These are phyloP conservation scores for Aspergillus sp. DNA, from an alignment of 2,329 filamentous ascomycete genomes.

Conservation along the genomic window DNA sequence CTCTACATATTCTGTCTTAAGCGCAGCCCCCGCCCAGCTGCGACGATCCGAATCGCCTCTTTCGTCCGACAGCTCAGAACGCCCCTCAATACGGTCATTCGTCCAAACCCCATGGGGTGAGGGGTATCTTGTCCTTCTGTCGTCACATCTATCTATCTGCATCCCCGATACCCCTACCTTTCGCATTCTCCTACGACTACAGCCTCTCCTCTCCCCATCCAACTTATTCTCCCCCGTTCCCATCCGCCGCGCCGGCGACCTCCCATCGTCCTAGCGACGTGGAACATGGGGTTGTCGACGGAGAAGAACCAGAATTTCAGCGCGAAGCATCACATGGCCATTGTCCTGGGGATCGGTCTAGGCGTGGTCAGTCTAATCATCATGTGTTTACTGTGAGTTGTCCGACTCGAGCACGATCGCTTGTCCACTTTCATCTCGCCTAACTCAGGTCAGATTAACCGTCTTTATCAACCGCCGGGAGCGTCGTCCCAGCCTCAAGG, in stretches of 20 bases:
- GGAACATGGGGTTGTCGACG: constrained; percentile 19
- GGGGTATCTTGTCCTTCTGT: too few relatives aligned
- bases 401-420: not conserved
- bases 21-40: too few relatives aligned
- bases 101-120: not conserved
- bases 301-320: constrained; percentile 15
- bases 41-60: too few relatives aligned
- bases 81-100: too few relatives aligned
- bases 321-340: constrained; percentile 29
- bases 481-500: constrained; percentile 17
- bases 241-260: constrained; percentile 5
- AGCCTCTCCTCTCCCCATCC: not conserved
- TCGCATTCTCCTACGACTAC: not conserved
- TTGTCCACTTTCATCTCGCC: not conserved
- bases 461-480: constrained; percentile 35
- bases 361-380: constrained; percentile 31
- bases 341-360: constrained; percentile 32
- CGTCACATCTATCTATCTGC: not conserved
- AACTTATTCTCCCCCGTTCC: not conserved
- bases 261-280: constrained; percentile 5
- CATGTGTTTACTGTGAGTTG: constrained; percentile 32
- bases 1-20: too few relatives aligned
- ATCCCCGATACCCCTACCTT: not conserved
- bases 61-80: too few relatives aligned
- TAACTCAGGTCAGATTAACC: constrained; percentile 23